A percentile compares a stretch with the other conserved stretches of the same genome.
Evolutionary conservation across 2,329 filamentous ascomycete genomes (phyloP).

Genomic region (Raffaelea ambrosiae): DNA sequence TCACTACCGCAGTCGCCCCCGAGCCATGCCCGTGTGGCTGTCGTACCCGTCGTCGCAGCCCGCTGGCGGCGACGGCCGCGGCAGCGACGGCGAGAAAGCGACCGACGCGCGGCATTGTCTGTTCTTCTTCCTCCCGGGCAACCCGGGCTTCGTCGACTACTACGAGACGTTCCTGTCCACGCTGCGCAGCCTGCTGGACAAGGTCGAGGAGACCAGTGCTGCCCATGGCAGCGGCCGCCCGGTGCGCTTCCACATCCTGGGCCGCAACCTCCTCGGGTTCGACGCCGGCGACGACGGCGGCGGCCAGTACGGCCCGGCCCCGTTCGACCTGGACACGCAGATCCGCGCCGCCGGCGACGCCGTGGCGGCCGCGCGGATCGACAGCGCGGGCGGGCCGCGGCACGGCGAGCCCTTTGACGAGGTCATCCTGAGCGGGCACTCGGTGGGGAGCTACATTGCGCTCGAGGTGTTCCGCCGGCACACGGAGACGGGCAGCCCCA

Average conservation of each 20-base stretch:
- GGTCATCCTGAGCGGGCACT: slow-evolving; percentile 64
- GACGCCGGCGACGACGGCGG: slow-evolving; percentile 40
- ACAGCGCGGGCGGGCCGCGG: slow-evolving; percentile 18
- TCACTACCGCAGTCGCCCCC: no score
- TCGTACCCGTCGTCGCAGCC: slow-evolving; percentile 9
- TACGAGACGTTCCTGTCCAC: slow-evolving; percentile 58
- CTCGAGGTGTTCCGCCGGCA: slow-evolving; percentile 59
- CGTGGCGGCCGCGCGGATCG: slow-evolving; percentile 21
- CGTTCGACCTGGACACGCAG: slow-evolving; percentile 45
- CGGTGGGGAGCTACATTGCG: slow-evolving; percentile 63
- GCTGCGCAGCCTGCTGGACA: slow-evolving; percentile 45
- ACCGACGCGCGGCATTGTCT: slow-evolving; percentile 25
- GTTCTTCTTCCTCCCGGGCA: slow-evolving; percentile 67
- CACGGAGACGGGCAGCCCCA: slow-evolving; percentile 16
- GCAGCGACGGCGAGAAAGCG: neutral
- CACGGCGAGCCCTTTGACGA: slow-evolving; percentile 38
- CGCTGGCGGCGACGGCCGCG: neutral
- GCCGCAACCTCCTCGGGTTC: slow-evolving; percentile 51
- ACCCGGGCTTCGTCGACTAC: slow-evolving; percentile 67
- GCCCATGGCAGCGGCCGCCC: slow-evolving; percentile 5
- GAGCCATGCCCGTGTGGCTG: slow-evolving; percentile 8
- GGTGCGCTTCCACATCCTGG: slow-evolving; percentile 45
- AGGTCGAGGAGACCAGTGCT: slow-evolving; percentile 22
- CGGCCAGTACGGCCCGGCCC: slow-evolving; percentile 29
- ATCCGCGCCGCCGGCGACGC: slow-evolving; percentile 34